Conservation (phyloP, 75 land plant genomes). For the Isoetes taiwanensis region DNA sequence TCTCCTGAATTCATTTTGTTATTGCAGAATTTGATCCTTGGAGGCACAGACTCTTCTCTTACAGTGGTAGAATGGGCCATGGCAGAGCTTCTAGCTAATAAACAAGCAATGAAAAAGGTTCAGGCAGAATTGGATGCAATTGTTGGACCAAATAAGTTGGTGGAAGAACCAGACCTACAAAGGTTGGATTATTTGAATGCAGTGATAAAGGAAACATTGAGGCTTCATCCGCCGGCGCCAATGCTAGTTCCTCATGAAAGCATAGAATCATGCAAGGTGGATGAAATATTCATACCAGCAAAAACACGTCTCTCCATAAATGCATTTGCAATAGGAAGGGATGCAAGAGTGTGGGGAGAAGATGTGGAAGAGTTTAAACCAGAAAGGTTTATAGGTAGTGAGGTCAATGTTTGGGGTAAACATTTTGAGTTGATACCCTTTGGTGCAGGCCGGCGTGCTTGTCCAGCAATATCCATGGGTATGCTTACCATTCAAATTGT, state of each 20-base stretch:
- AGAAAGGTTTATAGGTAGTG: constrained; percentile 25
- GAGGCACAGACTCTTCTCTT: no score
- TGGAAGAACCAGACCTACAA: background rate
- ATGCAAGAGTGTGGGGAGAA: constrained; percentile 14
- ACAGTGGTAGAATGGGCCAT: no score
- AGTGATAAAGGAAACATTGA: background rate
- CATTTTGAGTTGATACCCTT: constrained; percentile 27
- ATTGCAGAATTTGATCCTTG: no score
- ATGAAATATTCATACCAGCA: background rate
- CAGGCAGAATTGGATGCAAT: background rate
- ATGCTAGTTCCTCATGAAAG: background rate
- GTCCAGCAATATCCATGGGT: constrained; percentile 23
- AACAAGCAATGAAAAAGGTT: no score
- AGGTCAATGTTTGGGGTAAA: constrained; percentile 5
- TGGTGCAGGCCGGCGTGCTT: constrained; percentile 24
- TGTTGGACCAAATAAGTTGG: background rate
- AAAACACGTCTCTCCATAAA: background rate
- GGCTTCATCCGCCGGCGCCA: constrained; percentile 4
- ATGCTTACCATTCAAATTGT: constrained; percentile 12
- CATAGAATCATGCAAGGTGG: background rate
- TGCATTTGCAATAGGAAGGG: background rate
- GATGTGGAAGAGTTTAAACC: constrained; percentile 30
- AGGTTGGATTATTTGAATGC: background rate
- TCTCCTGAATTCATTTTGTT: no score
- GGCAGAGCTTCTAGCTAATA: no score